phyloP scores from a whole-genome alignment of 2,329 filamentous ascomycete genomes.

The Pseudogymnoascus sp. region DNA sequence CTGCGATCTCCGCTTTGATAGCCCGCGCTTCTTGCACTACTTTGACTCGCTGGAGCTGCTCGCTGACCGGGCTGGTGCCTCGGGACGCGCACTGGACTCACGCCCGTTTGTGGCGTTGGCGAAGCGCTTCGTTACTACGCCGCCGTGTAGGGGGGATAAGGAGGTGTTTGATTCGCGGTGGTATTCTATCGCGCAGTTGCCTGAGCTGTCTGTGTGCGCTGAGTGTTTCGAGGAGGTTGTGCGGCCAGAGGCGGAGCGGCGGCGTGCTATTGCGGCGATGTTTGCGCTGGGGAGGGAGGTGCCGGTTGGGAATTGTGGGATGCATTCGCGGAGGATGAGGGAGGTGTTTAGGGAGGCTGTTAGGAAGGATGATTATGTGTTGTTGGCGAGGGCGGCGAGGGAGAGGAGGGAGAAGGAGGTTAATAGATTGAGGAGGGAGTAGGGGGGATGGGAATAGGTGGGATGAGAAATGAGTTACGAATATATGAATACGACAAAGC shows the following conservation, averaged over 20 bases:
- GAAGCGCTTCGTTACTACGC: conserved; percentile 19
- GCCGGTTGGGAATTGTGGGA: conserved; percentile 58
- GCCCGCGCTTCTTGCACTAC: conserved; percentile 51
- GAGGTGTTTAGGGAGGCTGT: conserved; percentile 64
- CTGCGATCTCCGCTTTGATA: conserved; percentile 64
- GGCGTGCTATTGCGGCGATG: conserved; percentile 53
- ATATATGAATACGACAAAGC: background rate
- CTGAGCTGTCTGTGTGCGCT: conserved; percentile 76
- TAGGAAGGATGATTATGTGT: conserved; percentile 58
- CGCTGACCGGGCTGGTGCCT: conserved; percentile 44
- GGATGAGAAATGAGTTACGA: conserved; percentile 1
- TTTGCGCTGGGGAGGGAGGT: conserved; percentile 57
- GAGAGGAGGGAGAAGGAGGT: conserved; percentile 52
- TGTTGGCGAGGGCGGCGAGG: conserved; percentile 51
- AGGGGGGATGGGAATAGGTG: conserved; percentile 51
- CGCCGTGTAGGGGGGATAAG: conserved; percentile 56
- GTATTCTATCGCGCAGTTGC: conserved; percentile 71
- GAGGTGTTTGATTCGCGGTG: conserved; percentile 59
- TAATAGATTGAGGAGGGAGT: conserved; percentile 52
- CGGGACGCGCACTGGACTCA: conserved; percentile 22
- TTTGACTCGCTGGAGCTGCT: conserved; percentile 55
- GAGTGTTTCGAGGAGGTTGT: conserved; percentile 80
- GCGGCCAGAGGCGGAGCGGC: conserved; percentile 55
- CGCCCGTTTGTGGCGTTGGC: conserved; percentile 24
- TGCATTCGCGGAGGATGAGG: conserved; percentile 78